Evolutionary conservation across 345 rosid species (phyloP).

Genomic region (Cardamine chenopodiifolia): DNA sequence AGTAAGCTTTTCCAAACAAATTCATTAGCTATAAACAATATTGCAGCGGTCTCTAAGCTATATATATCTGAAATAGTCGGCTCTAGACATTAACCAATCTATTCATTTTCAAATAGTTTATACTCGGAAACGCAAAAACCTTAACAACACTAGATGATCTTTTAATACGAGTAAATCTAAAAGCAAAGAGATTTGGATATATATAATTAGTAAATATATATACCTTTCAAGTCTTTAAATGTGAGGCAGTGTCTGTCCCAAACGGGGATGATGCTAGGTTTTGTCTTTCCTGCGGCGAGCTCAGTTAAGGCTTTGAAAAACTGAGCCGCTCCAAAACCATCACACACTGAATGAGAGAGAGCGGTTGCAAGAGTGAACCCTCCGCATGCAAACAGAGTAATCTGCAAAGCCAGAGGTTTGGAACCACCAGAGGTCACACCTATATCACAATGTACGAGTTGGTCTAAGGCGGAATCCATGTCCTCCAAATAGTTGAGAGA

Average conservation of each 20-base stretch:
- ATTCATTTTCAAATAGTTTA: not conserved
- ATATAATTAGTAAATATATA: not conserved
- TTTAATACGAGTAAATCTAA: not conserved
- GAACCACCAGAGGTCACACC: slow-evolving; percentile 29
- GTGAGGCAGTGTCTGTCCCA: slow-evolving; percentile 58
- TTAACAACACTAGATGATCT: not conserved
- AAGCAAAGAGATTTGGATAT: not conserved
- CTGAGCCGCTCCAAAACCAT: slow-evolving; percentile 64
- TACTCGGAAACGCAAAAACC: not conserved
- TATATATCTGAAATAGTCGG: too few relatives aligned
- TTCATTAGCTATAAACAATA: too few relatives aligned
- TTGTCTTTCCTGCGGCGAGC: slow-evolving; percentile 44
- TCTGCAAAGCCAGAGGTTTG: slow-evolving; percentile 44
- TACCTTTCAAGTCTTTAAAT: slow-evolving; percentile 27
- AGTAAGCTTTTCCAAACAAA: not conserved
- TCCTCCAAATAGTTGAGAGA: slow-evolving; percentile 52
- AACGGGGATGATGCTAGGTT: slow-evolving; percentile 52
- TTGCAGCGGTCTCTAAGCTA: too few relatives aligned
- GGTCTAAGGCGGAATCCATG: slow-evolving; percentile 40
- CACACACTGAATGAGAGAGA: slow-evolving; percentile 59
- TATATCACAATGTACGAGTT: slow-evolving; percentile 38
- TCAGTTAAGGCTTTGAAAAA: slow-evolving; percentile 55
- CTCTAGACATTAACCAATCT: not conserved
- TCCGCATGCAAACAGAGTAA: slow-evolving; percentile 60
- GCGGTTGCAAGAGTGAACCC: slow-evolving; percentile 63